These are phyloP conservation scores for Euphorbia corollata DNA, from an alignment of 441 rosid species.

Conservation along the genomic window DNA sequence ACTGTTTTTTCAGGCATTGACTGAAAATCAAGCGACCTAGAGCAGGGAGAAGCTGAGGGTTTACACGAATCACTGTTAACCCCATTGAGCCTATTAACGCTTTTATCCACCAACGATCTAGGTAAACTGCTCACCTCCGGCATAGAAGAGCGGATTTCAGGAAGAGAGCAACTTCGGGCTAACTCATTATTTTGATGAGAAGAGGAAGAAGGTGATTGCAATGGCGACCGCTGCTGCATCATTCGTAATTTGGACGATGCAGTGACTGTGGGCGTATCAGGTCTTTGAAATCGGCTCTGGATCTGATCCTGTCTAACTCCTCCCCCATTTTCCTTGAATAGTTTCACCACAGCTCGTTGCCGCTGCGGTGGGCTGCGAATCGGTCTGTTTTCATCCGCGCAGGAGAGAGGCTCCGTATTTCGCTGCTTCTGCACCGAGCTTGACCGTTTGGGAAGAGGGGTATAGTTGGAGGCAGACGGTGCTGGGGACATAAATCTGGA, in stretches of 20 bases:
- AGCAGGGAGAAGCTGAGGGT: slow-evolving; percentile 32
- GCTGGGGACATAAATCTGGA: slow-evolving; percentile 80
- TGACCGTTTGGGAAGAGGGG: slow-evolving; percentile 38
- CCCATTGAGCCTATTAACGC: slow-evolving; percentile 19
- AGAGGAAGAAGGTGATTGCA: not conserved
- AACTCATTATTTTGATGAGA: not conserved
- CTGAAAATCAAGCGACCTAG: slow-evolving; percentile 45
- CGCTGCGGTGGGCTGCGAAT: slow-evolving; percentile 24
- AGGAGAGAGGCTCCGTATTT: slow-evolving; percentile 28
- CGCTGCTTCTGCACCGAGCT: slow-evolving; percentile 46
- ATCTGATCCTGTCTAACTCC: slow-evolving; percentile 2
- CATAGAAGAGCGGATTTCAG: slow-evolving; percentile 33
- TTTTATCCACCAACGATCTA: slow-evolving; percentile 33
- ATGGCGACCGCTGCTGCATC: slow-evolving; percentile 24
- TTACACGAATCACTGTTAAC: slow-evolving; percentile 13
- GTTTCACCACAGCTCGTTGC: slow-evolving; percentile 25
- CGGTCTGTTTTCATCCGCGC: slow-evolving; percentile 32
- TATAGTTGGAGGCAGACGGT: slow-evolving; percentile 35
- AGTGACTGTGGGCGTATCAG: slow-evolving; percentile 35
- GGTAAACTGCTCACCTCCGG: slow-evolving; percentile 34
- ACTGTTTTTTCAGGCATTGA: slow-evolving; percentile 28
- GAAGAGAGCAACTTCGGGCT: slow-evolving; percentile 16
- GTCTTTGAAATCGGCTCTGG: slow-evolving; percentile 22
- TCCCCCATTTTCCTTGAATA: slow-evolving; percentile 30
- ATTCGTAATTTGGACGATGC: slow-evolving; percentile 29